Percentiles rank a stretch among this genome's conserved stretches.
These are phyloP conservation scores for Trichoderma breve DNA, from an alignment of 2,329 filamentous ascomycete species.

Conservation along the genomic window DNA sequence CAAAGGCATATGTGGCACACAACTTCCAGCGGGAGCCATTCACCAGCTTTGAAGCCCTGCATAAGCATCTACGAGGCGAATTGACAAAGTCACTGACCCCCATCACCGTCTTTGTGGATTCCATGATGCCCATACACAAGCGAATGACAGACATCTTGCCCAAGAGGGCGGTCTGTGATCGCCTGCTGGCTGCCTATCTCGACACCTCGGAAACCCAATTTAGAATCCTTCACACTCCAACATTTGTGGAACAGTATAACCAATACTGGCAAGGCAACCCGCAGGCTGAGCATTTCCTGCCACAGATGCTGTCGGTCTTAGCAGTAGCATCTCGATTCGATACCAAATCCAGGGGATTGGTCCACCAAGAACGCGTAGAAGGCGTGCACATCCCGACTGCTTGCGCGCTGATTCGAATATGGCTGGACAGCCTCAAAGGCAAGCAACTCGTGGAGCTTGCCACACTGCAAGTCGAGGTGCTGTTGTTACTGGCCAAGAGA, in stretches of 20 bases:
- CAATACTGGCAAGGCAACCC: constrained; percentile 50
- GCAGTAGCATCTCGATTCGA: constrained; percentile 54
- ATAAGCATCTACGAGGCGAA: constrained; percentile 48
- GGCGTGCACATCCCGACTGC: constrained; percentile 58
- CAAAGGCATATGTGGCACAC: constrained; percentile 47
- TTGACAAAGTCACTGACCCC: constrained; percentile 47
- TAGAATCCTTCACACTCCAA: constrained; percentile 52
- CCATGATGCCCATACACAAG: constrained; percentile 56
- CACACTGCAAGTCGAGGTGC: constrained; percentile 53
- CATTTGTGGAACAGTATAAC: constrained; percentile 51
- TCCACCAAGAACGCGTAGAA: constrained; percentile 47
- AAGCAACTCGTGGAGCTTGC: constrained; percentile 53
- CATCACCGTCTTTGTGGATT: constrained; percentile 57
- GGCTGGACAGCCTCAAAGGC: constrained; percentile 52
- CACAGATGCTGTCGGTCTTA: constrained; percentile 52
- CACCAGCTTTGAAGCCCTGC: constrained; percentile 45
- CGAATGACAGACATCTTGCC: constrained; percentile 58
- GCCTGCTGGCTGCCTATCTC: constrained; percentile 49
- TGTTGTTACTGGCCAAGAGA: constrained; percentile 52
- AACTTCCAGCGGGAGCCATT: constrained; percentile 43
- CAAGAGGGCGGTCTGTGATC: constrained; percentile 50
- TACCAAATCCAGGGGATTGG: constrained; percentile 49
- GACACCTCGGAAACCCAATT: constrained; percentile 52
- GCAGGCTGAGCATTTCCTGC: constrained; percentile 51
- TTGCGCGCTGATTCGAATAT: constrained; percentile 52